These are phyloP conservation scores for Megacollybia platyphylla DNA, from an alignment of 1,284 basidiomycete species.

Conservation along the genomic window DNA sequence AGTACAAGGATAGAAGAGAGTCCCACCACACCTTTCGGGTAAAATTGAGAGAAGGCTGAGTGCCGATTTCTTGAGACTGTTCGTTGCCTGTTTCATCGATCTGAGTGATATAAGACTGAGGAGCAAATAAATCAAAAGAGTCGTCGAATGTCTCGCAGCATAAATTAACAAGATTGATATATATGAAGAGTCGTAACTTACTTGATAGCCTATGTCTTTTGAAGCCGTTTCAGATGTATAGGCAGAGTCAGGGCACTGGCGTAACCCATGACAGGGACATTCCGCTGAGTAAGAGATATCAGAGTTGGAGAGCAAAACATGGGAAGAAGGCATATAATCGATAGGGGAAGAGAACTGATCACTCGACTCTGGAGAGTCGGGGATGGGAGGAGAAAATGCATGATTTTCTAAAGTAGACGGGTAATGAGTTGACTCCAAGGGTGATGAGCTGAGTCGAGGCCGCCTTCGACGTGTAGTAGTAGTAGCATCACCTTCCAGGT, in stretches of 20 bases:
- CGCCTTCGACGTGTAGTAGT: constrained; percentile 22
- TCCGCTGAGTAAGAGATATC: neutral
- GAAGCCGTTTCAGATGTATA: neutral
- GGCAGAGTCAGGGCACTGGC: constrained; percentile 4
- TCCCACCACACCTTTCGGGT: constrained; percentile 71
- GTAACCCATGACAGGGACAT: constrained; percentile 10
- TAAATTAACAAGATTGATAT: neutral
- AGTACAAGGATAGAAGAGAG: constrained; percentile 45
- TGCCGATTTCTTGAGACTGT: neutral
- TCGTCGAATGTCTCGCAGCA: neutral
- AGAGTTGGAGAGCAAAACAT: neutral
- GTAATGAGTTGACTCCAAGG: neutral
- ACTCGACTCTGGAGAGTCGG: neutral
- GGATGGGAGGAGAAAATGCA: neutral
- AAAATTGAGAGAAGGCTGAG: constrained; percentile 50
- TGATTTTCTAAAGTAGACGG: too few relatives aligned
- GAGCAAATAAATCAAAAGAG: neutral
- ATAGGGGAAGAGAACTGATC: constrained; percentile 7
- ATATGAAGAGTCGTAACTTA: neutral
- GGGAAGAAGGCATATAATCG: constrained; percentile 9
- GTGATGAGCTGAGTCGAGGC: constrained; percentile 9
- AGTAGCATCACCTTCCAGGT: constrained; percentile 13
- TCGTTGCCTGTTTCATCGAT: neutral
- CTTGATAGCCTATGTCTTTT: neutral
- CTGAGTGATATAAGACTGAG: neutral